Evolutionary conservation across 1,139 yeast genomes (phyloP).

Genomic region (Suhomyces bribrorum): DNA sequence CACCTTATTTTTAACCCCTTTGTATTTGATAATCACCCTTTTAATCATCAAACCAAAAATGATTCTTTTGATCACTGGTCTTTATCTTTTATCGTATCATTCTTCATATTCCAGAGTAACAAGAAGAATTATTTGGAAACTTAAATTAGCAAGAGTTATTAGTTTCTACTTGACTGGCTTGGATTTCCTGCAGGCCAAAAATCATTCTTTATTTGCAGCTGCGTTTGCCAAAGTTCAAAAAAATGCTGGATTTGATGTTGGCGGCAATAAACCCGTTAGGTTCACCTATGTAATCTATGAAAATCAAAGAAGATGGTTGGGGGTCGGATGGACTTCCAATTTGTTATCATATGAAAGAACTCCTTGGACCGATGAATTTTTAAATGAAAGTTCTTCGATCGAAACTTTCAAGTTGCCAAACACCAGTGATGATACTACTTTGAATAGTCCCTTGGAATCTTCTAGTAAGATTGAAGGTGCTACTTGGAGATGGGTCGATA

Average conservation of each 20-base stretch:
- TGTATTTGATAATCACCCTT: constrained; percentile 69
- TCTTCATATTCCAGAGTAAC: constrained; percentile 82
- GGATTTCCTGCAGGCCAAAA: constrained; percentile 64
- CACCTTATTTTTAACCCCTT: constrained; percentile 80
- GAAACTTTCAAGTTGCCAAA: constrained; percentile 81
- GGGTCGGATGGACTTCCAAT: constrained; percentile 96
- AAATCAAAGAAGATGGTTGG: constrained; percentile 96
- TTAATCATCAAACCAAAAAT: constrained; percentile 71
- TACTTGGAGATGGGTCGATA: constrained; percentile 93
- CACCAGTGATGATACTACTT: constrained; percentile 38
- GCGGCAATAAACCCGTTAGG: constrained; percentile 60
- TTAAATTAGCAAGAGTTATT: constrained; percentile 65
- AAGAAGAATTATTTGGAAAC: constrained; percentile 80
- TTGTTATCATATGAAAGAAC: constrained; percentile 89
- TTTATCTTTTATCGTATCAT: constrained; percentile 76
- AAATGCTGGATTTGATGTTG: constrained; percentile 36
- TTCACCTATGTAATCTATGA: constrained; percentile 94
- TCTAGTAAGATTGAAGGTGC: constrained; percentile 61
- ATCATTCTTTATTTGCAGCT: constrained; percentile 53
- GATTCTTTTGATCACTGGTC: constrained; percentile 60
- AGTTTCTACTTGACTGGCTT: constrained; percentile 85
- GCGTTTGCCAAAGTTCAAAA: constrained; percentile 63
- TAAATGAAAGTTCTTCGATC: constrained; percentile 80
- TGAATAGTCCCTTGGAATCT: constrained; percentile 31
- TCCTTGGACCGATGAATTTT: constrained; percentile 95